Percentiles rank a stretch among this genome's conserved stretches.
Evolutionary conservation across 495 filamentous ascomycete genomes (phyloP).

Genomic region (Terfezia claveryi): DNA sequence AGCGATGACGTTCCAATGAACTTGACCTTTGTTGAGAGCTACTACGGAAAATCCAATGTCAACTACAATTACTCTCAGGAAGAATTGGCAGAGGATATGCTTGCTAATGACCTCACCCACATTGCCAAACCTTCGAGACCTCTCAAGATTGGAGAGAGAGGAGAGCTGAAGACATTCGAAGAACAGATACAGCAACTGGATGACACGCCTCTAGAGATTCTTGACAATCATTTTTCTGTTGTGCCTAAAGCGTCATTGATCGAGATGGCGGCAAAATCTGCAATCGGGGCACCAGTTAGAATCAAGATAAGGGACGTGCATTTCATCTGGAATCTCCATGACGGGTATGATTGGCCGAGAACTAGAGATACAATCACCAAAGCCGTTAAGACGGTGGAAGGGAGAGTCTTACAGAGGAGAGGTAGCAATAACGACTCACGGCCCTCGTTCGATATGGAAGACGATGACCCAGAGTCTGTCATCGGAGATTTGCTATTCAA

Average conservation of each 20-base stretch:
- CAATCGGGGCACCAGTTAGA: slow-evolving; percentile 33
- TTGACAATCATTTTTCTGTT: slow-evolving; percentile 51
- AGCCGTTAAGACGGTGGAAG: slow-evolving; percentile 68
- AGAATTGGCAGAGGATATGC: slow-evolving; percentile 27
- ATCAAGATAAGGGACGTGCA: slow-evolving; percentile 68
- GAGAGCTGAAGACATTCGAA: slow-evolving; percentile 41
- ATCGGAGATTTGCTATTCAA: slow-evolving; percentile 96
- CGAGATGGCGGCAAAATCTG: neutral
- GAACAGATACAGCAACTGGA: slow-evolving; percentile 29
- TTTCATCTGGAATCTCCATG: slow-evolving; percentile 92
- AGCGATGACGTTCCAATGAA: slow-evolving; percentile 29
- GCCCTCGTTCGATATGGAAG: slow-evolving; percentile 29
- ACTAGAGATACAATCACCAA: slow-evolving; percentile 71
- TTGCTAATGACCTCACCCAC: slow-evolving; percentile 25
- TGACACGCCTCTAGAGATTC: slow-evolving; percentile 33
- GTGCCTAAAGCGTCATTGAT: neutral
- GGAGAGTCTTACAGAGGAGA: slow-evolving; percentile 51
- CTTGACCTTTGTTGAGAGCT: slow-evolving; percentile 41
- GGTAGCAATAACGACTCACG: slow-evolving; percentile 18
- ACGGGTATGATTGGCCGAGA: slow-evolving; percentile 88
- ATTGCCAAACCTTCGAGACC: slow-evolving; percentile 20
- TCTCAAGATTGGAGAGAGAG: slow-evolving; percentile 33
- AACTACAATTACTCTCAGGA: slow-evolving; percentile 17
- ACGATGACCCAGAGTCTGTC: slow-evolving; percentile 60
- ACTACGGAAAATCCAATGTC: slow-evolving; percentile 24